A percentile compares a stretch with the other conserved stretches of the same genome.
phyloP scores from a whole-genome alignment of 768 basidiomycete genomes.

The Sporobolomyces pararoseus region DNA sequence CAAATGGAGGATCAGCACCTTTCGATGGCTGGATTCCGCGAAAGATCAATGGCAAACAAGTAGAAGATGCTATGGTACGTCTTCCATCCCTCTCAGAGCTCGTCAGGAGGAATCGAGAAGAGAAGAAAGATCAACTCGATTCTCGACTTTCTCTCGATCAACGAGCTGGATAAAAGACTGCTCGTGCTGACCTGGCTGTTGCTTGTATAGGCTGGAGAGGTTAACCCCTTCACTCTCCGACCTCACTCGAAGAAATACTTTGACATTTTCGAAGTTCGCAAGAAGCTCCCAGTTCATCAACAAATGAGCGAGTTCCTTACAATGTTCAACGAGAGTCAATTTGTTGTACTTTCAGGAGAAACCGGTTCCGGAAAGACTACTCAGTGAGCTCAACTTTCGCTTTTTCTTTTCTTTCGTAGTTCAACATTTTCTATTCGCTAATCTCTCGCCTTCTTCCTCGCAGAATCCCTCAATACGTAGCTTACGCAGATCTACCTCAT shows the following conservation, averaged over 20 bases:
- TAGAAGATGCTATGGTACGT: conserved; percentile 65
- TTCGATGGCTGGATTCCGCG: conserved; percentile 71
- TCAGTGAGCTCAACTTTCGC: conserved; percentile 59
- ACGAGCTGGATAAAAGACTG: no score
- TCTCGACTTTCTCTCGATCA: neutral
- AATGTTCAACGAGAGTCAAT: conserved; percentile 65
- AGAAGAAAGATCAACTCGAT: neutral
- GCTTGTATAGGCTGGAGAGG: conserved; percentile 61
- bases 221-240: conserved; percentile 82
- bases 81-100: conserved; percentile 45
- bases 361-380: conserved; percentile 95
- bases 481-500: conserved; percentile 87
- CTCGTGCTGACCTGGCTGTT: neutral
- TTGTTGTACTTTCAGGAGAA: conserved; percentile 84
- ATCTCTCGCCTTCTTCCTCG: neutral
- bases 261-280: conserved; percentile 78
- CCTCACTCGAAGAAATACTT: conserved; percentile 74
- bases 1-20: conserved; percentile 52
- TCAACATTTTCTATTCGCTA: neutral
- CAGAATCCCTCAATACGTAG: conserved; percentile 95
- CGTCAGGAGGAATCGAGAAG: neutral
- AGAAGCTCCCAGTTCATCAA: conserved; percentile 81
- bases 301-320: conserved; percentile 91
- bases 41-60: conserved; percentile 63
- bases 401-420: neutral